Conservation (phyloP, 192 early-diverging fungal species). For the Entophlyctis helioformis region DNA sequence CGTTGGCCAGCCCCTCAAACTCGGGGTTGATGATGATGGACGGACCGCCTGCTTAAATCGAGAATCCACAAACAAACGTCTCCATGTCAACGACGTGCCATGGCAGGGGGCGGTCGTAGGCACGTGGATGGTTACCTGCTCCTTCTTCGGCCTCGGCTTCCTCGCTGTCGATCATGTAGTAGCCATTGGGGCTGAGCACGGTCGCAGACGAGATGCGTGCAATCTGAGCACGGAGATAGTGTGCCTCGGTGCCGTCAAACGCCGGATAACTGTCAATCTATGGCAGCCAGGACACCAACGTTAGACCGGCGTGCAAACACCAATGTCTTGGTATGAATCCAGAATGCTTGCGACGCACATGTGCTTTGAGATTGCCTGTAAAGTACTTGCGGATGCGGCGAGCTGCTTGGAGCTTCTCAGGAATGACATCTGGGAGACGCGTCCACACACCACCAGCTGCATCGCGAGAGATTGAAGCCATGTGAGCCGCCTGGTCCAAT, state of each 20-base stretch:
- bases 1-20: conserved; percentile 34
- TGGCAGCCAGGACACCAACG: too few species aligned
- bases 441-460: conserved; percentile 38
- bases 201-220: conserved; percentile 43
- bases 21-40: conserved; percentile 49
- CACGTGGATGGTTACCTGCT: conserved; percentile 9
- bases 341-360: conserved; percentile 27
- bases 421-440: conserved; percentile 41
- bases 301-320: too few species aligned
- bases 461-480: background rate
- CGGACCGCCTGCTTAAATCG: conserved; percentile 14
- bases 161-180: conserved; percentile 50
- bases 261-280: conserved; percentile 41
- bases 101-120: background rate
- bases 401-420: conserved; percentile 38
- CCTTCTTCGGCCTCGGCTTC: conserved; percentile 34
- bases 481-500: background rate
- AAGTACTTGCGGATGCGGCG: conserved; percentile 41
- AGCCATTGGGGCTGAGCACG: conserved; percentile 41
- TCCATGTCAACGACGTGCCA: too few species aligned
- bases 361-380: conserved; percentile 33
- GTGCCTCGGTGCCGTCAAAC: conserved; percentile 42
- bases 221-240: conserved; percentile 51
- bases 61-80: background rate
- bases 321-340: too few species aligned